phyloP scores from a whole-genome alignment of 805 yeast species.

The Yamadazyma philogaea region DNA sequence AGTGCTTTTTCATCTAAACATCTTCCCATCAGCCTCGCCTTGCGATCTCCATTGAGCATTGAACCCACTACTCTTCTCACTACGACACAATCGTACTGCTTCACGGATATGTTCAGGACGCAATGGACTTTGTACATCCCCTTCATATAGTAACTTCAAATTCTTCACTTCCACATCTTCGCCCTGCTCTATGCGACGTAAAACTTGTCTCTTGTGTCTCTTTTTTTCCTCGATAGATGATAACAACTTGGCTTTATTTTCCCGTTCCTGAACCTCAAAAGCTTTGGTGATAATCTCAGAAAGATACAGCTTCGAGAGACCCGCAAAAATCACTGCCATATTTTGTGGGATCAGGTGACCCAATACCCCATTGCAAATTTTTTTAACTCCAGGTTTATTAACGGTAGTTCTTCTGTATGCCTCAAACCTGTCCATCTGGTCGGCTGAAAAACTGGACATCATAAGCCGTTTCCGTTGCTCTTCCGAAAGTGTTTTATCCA shows the following conservation, averaged over 20 bases:
- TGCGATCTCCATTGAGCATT: slow-evolving; percentile 66
- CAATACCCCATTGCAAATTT: slow-evolving; percentile 71
- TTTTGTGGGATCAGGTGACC: slow-evolving; percentile 79
- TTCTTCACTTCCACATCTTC: slow-evolving; percentile 22
- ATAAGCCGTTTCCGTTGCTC: slow-evolving; percentile 62
- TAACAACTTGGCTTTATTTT: slow-evolving; percentile 41
- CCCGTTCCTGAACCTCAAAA: slow-evolving; percentile 61
- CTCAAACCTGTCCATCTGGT: slow-evolving; percentile 84
- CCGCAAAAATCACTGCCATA: slow-evolving; percentile 77
- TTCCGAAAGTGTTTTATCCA: slow-evolving; percentile 28
- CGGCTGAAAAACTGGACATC: slow-evolving; percentile 70
- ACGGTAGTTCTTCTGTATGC: slow-evolving; percentile 71
- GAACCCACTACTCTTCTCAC: slow-evolving; percentile 50
- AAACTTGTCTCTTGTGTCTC: slow-evolving; percentile 22
- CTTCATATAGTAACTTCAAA: slow-evolving; percentile 24
- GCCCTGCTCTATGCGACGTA: slow-evolving; percentile 41
- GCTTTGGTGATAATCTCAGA: slow-evolving; percentile 88
- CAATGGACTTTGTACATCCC: slow-evolving; percentile 56
- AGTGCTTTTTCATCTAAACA: slow-evolving; percentile 60
- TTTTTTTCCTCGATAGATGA: slow-evolving; percentile 41
- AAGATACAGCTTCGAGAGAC: slow-evolving; percentile 83
- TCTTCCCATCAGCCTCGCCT: slow-evolving; percentile 64
- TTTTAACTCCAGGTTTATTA: slow-evolving; percentile 69
- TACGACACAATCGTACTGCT: slow-evolving; percentile 76
- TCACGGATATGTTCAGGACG: slow-evolving; percentile 83